Evolutionary conservation across 192 early-diverging fungal species (phyloP).

Genomic region (Obelidium mucronatum): DNA sequence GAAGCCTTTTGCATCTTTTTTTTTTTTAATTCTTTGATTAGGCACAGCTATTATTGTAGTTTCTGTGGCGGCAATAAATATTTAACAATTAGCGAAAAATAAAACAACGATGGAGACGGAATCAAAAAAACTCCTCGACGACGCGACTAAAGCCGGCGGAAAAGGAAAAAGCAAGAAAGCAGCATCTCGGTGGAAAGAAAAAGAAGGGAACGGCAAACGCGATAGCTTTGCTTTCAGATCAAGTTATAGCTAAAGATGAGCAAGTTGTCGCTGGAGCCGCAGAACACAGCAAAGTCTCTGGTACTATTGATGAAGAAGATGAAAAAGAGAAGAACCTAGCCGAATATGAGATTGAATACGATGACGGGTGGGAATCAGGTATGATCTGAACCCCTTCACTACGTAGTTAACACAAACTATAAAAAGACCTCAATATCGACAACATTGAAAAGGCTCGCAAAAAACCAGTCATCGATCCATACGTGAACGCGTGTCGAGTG

Average conservation of each 20-base stretch:
- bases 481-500: conserved; percentile 51
- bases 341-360: not conserved
- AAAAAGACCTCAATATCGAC: not conserved
- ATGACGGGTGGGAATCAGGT: conserved; percentile 29
- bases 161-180: not conserved
- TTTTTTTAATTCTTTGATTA: too few relatives aligned
- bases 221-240: not conserved
- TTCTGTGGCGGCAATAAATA: too few relatives aligned
- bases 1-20: too few relatives aligned
- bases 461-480: conserved; percentile 46
- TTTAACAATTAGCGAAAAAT: too few relatives aligned
- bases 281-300: not conserved
- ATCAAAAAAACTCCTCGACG: not conserved
- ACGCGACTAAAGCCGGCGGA: not conserved
- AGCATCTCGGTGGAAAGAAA: not conserved
- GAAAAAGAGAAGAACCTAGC: not conserved
- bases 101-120: not conserved
- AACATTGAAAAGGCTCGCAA: conserved; percentile 38
- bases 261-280: not conserved
- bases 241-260: not conserved
- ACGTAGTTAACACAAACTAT: not conserved
- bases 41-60: too few relatives aligned
- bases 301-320: conserved; percentile 1
- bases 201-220: not conserved
- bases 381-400: not conserved